These are phyloP conservation scores for Seiridium unicorne DNA, from an alignment of 2,329 filamentous ascomycete species.

Conservation along the genomic window DNA sequence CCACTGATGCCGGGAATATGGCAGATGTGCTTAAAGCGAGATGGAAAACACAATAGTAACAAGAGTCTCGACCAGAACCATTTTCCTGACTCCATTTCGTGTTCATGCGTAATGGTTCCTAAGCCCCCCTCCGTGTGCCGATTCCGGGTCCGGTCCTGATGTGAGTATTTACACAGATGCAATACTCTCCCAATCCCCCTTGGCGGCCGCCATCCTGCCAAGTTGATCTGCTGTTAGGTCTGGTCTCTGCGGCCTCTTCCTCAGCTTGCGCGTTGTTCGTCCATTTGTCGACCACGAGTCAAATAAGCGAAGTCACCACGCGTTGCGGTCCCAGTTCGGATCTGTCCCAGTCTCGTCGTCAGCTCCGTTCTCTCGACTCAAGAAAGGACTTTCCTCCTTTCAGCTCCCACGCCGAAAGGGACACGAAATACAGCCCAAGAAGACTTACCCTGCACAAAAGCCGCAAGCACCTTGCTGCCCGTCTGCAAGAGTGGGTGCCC, in stretches of 20 bases:
- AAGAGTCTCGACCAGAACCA: too few species aligned
- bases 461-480: constrained; percentile 91
- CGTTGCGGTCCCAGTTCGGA: constrained; percentile 88
- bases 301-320: constrained; percentile 62
- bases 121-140: too few species aligned
- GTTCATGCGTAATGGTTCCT: too few species aligned
- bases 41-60: too few species aligned
- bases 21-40: too few species aligned
- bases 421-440: background rate
- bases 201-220: background rate
- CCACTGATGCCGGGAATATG: too few species aligned
- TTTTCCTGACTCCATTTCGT: too few species aligned
- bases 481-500: constrained; percentile 96
- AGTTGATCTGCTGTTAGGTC: background rate
- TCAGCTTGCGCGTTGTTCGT: constrained; percentile 39
- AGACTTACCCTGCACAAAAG: constrained; percentile 89
- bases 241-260: constrained; percentile 35
- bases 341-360: constrained; percentile 41
- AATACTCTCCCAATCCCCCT: constrained; percentile 4
- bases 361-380: background rate
- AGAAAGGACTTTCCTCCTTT: constrained; percentile 50
- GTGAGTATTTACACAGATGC: background rate
- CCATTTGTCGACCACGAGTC: constrained; percentile 27
- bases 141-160: background rate
- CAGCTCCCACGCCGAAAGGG: background rate